Evolutionary conservation across 768 basidiomycete species (phyloP).

Genomic region (Pleurotus ostreatus): DNA sequence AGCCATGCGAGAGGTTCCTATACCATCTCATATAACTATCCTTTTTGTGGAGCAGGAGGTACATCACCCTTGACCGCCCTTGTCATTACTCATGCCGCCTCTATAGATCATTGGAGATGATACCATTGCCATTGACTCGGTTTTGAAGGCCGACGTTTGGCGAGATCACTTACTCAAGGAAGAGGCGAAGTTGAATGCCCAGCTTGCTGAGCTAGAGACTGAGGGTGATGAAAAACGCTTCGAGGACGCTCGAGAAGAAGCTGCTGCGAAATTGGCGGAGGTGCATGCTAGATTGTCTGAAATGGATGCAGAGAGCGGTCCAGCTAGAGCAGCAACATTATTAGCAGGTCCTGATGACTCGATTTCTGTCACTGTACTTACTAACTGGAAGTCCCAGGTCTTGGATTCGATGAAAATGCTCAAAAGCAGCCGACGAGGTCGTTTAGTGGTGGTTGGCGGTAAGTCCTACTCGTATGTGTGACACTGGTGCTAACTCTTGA

Average conservation of each 20-base stretch:
- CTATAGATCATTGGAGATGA: conserved; percentile 87
- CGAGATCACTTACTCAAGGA: conserved; percentile 88
- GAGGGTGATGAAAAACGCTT: conserved; percentile 77
- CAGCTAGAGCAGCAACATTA: conserved; percentile 86
- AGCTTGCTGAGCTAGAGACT: conserved; percentile 66
- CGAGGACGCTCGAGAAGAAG: conserved; percentile 83
- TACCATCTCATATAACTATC: conserved; percentile 93
- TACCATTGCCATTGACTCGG: conserved; percentile 87
- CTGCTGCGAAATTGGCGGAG: conserved; percentile 76
- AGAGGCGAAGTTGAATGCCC: conserved; percentile 70
- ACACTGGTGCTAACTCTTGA: background rate
- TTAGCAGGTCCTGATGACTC: conserved; percentile 59
- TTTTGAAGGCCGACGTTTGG: conserved; percentile 99
- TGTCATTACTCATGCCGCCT: background rate
- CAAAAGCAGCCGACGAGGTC: conserved; percentile 79
- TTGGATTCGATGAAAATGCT: conserved; percentile 89
- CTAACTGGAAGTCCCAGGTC: conserved; percentile 39
- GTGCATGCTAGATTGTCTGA: conserved; percentile 90
- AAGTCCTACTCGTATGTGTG: conserved; percentile 14
- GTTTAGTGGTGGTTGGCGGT: conserved; percentile 97
- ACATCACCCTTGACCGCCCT: background rate
- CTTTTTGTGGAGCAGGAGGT: conserved; percentile 99
- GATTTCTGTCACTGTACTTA: background rate
- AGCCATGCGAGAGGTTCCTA: conserved; percentile 90
- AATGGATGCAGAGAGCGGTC: conserved; percentile 97